Percentiles rank a stretch among this genome's conserved stretches.
phyloP scores from a whole-genome alignment of 2,329 filamentous ascomycete genomes.

The Coniochaeta hoffmannii region DNA sequence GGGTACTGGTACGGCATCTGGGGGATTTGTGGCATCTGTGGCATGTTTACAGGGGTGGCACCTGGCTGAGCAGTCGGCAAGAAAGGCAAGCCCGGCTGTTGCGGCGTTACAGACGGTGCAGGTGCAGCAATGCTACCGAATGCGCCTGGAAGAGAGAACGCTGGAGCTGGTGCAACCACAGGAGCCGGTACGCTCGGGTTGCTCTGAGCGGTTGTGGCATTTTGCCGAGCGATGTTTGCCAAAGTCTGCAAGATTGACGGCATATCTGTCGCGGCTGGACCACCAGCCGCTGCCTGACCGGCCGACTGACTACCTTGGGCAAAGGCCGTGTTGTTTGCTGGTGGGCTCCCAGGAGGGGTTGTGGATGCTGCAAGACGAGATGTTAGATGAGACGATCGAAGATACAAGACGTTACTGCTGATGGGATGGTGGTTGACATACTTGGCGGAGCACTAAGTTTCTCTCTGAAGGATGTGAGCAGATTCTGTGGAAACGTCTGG shows the following conservation, averaged over 20 bases:
- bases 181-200: constrained; percentile 33
- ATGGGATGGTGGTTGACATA: constrained; percentile 41
- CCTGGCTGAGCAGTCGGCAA: constrained; percentile 31
- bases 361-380: constrained; percentile 50
- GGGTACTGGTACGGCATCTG: constrained; percentile 22
- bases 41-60: constrained; percentile 53
- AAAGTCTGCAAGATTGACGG: constrained; percentile 63
- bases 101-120: constrained; percentile 7
- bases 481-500: constrained; percentile 74
- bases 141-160: constrained; percentile 15
- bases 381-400: constrained; percentile 28
- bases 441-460: constrained; percentile 62
- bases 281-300: constrained; percentile 19
- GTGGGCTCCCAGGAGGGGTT: constrained; percentile 60
- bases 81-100: constrained; percentile 17
- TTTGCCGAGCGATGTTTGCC: constrained; percentile 74
- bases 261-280: constrained; percentile 39
- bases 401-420: constrained; percentile 2
- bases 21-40: constrained; percentile 15
- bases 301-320: constrained; percentile 26
- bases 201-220: constrained; percentile 41
- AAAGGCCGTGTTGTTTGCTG: constrained; percentile 33
- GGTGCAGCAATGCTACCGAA: constrained; percentile 18
- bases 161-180: constrained; percentile 23
- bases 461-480: constrained; percentile 77